phyloP scores from a whole-genome alignment of 2,329 filamentous ascomycete species.

The Venturia nashicola region DNA sequence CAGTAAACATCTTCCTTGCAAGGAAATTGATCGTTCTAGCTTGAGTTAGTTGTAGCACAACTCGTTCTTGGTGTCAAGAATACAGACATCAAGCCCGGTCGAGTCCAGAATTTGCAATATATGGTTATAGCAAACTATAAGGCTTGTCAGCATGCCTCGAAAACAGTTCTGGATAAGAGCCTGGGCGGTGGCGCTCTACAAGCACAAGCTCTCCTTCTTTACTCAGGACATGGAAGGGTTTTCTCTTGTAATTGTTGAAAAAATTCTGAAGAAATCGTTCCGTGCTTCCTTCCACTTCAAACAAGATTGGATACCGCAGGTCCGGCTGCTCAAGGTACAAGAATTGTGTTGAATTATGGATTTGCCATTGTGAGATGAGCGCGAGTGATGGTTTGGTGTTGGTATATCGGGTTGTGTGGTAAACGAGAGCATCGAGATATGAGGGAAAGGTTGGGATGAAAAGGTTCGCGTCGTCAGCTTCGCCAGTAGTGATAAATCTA shows the following conservation, averaged over 20 bases:
- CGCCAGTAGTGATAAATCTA: background rate
- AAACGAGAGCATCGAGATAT: slow-evolving; percentile 4
- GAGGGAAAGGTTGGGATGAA: background rate
- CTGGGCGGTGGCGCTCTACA: background rate
- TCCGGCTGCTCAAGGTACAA: slow-evolving; percentile 2
- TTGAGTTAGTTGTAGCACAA: background rate
- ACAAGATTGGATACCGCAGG: background rate
- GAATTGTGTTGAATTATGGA: background rate
- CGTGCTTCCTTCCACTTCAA: slow-evolving; percentile 2
- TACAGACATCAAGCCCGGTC: background rate
- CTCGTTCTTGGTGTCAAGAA: background rate
- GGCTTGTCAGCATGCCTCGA: background rate
- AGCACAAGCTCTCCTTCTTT: background rate
- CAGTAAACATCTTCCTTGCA: too few species aligned
- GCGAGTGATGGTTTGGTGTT: slow-evolving; percentile 2
- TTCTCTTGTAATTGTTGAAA: slow-evolving; percentile 2
- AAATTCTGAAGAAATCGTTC: slow-evolving; percentile 2
- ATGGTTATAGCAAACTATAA: background rate
- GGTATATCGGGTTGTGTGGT: background rate
- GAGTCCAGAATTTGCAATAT: background rate
- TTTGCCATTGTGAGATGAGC: background rate
- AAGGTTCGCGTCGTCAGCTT: background rate
- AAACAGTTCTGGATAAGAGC: background rate
- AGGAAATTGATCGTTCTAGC: too few species aligned
- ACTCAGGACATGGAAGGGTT: slow-evolving; percentile 3